phyloP scores from a whole-genome alignment of 2,329 filamentous ascomycete species.

The Xylaria sp. region DNA sequence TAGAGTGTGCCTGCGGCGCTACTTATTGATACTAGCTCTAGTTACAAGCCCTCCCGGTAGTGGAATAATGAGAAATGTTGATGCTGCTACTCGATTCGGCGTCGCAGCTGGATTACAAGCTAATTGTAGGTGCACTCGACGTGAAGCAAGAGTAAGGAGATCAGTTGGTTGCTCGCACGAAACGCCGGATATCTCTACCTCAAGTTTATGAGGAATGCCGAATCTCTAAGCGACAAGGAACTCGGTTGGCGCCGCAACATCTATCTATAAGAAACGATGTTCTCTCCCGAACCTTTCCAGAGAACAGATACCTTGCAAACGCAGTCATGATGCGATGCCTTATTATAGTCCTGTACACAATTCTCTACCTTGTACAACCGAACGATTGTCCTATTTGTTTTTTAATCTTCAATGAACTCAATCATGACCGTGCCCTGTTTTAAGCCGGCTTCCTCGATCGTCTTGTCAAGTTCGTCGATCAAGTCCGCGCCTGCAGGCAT shows the following conservation, averaged over 20 bases:
- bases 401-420: constrained; percentile 77
- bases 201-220: constrained; percentile 18
- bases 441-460: constrained; percentile 82
- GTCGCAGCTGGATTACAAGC: not conserved
- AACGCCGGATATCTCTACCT: constrained; percentile 4
- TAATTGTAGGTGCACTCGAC: not conserved
- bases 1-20: too few relatives aligned
- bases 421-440: constrained; percentile 97
- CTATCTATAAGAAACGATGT: constrained; percentile 32
- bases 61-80: not conserved
- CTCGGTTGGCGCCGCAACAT: constrained; percentile 18
- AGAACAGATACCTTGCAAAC: constrained; percentile 7
- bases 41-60: too few relatives aligned
- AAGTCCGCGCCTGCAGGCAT: constrained; percentile 84
- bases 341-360: constrained; percentile 6
- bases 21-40: too few relatives aligned
- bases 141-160: not conserved
- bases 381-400: constrained; percentile 11
- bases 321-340: not conserved
- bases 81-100: not conserved
- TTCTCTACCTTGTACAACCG: not conserved
- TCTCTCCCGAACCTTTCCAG: constrained; percentile 12
- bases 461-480: constrained; percentile 77
- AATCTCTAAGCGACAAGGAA: constrained; percentile 22
- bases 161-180: not conserved